Evolutionary conservation across 192 early-diverging fungal species (phyloP).

Genomic region (Helicostylum pulchrum): DNA sequence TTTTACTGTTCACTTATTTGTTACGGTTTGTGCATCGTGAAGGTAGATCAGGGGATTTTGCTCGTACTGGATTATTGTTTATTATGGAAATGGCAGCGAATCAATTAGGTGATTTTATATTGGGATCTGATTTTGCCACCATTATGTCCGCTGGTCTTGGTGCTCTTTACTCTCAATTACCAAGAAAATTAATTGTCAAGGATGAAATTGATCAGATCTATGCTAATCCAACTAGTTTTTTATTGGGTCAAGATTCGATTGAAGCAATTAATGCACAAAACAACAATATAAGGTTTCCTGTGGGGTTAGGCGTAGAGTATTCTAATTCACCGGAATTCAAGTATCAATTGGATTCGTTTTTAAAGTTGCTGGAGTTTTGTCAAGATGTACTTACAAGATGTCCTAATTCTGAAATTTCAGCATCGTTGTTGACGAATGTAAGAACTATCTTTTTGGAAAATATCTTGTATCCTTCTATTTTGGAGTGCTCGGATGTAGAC

Average conservation of each 20-base stretch:
- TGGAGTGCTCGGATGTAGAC: conserved; percentile 88
- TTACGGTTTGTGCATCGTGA: conserved; percentile 87
- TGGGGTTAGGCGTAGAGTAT: conserved; percentile 45
- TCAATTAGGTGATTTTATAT: conserved; percentile 79
- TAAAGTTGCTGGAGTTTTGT: conserved; percentile 67
- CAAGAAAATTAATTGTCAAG: conserved; percentile 65
- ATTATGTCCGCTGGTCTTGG: conserved; percentile 83
- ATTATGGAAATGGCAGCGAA: conserved; percentile 76
- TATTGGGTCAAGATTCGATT: conserved; percentile 34
- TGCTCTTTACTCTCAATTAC: conserved; percentile 87
- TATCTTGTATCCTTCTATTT: conserved; percentile 81
- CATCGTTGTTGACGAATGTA: conserved; percentile 62
- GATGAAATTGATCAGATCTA: conserved; percentile 36
- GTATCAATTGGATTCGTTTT: conserved; percentile 62
- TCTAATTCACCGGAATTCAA: conserved; percentile 63
- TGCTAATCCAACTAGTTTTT: conserved; percentile 24
- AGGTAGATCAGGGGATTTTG: conserved; percentile 80
- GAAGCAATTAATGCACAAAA: not conserved
- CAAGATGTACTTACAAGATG: conserved; percentile 69
- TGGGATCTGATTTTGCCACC: conserved; percentile 78
- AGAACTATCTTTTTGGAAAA: conserved; percentile 78
- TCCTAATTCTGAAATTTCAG: conserved; percentile 62
- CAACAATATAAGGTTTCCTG: conserved; percentile 35
- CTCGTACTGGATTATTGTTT: conserved; percentile 80
- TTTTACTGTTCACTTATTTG: conserved; percentile 86